phyloP scores from a whole-genome alignment of 257 asterid genomes.

The Linaria vulgaris region DNA sequence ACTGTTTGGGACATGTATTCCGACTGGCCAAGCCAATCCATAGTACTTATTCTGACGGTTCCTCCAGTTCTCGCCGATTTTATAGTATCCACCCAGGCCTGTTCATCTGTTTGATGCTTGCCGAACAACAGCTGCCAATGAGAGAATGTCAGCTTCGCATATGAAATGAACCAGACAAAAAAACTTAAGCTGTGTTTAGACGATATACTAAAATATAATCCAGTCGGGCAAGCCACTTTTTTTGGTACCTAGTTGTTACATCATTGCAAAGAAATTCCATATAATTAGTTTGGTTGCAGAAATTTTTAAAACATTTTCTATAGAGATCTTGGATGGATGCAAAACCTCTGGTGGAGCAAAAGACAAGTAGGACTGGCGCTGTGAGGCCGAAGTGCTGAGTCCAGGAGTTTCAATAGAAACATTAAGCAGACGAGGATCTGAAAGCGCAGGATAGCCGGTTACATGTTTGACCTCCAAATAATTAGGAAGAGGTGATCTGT shows the following conservation, averaged over 20 bases:
- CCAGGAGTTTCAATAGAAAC: constrained; percentile 61
- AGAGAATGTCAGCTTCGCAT: constrained; percentile 19
- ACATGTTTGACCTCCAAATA: constrained; percentile 56
- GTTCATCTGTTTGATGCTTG: constrained; percentile 70
- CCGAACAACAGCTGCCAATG: constrained; percentile 64
- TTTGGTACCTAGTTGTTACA: no score
- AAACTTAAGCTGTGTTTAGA: background rate
- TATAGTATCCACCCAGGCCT: constrained; percentile 85
- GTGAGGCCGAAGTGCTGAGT: constrained; percentile 34
- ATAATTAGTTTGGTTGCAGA: no score
- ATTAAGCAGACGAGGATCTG: constrained; percentile 53
- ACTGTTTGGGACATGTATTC: constrained; percentile 53
- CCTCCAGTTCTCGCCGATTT: constrained; percentile 62
- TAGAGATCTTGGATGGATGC: constrained; percentile 14
- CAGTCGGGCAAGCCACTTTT: no score
- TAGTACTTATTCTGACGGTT: constrained; percentile 68
- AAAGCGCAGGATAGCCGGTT: constrained; percentile 63
- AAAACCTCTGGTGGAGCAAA: constrained; percentile 94
- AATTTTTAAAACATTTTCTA: background rate
- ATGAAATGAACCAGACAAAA: background rate
- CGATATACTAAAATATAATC: no score
- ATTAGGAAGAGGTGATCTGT: constrained; percentile 72
- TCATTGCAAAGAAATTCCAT: no score
- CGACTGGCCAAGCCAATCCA: constrained; percentile 97
- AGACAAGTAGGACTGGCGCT: constrained; percentile 58